phyloP scores from a whole-genome alignment of 345 rosid species.

The Eucalyptus viminalis region DNA sequence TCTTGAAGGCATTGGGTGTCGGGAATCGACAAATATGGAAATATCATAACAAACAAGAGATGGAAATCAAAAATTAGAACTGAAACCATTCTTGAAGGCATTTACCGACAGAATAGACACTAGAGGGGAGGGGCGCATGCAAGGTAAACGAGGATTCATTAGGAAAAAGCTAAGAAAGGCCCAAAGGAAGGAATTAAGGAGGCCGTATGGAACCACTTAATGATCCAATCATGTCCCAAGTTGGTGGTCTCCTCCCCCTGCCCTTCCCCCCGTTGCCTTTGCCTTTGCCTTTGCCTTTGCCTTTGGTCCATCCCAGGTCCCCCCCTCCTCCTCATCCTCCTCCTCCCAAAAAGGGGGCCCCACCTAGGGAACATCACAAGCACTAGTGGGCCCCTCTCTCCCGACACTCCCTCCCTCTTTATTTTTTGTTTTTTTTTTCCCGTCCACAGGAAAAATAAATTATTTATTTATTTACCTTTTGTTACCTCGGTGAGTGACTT shows the following conservation, averaged over 20 bases:
- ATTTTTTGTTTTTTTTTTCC: accelerated
- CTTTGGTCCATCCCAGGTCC: background rate
- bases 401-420: background rate
- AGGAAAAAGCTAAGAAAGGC: background rate
- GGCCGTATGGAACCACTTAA: background rate
- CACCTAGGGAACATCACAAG: background rate
- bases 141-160: background rate
- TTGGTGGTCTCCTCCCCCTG: background rate
- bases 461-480: too few relatives aligned
- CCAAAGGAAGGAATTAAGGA: background rate
- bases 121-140: background rate
- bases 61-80: background rate
- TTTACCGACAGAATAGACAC: background rate
- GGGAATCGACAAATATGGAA: background rate
- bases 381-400: background rate
- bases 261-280: background rate
- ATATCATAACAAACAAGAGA: background rate
- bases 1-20: background rate
- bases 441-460: background rate
- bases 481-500: background rate
- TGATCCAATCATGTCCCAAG: background rate
- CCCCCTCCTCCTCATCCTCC: background rate
- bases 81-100: too few relatives aligned
- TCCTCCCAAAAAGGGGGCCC: background rate
- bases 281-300: background rate